Evolutionary conservation across 2,329 filamentous ascomycete genomes (phyloP).

Genomic region (Pseudomassariella vexata): DNA sequence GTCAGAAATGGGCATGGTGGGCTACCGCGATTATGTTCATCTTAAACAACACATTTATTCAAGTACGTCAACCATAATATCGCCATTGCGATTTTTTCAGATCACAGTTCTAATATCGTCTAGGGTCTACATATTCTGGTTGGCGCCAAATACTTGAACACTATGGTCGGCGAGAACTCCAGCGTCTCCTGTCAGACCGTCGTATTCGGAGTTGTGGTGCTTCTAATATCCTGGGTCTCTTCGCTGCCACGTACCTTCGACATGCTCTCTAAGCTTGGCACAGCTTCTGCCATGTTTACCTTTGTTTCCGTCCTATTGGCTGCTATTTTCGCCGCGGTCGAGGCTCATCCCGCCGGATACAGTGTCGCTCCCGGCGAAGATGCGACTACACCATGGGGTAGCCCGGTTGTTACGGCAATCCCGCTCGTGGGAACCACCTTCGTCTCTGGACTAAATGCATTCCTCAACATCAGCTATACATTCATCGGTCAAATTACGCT

Average conservation of each 20-base stretch:
- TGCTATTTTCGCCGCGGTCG: conserved; percentile 73
- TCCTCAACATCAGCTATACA: conserved; percentile 93
- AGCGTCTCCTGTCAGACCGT: conserved; percentile 67
- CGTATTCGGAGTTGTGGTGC: conserved; percentile 68
- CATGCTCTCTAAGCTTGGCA: conserved; percentile 73
- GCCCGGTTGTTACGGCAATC: conserved; percentile 62
- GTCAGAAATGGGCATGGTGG: conserved; percentile 67
- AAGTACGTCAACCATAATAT: conserved; percentile 45
- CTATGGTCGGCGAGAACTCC: conserved; percentile 63
- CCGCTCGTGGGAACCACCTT: conserved; percentile 70
- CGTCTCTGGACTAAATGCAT: conserved; percentile 76
- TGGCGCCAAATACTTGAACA: conserved; percentile 84
- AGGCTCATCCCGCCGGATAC: conserved; percentile 67
- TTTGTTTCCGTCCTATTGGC: conserved; percentile 84
- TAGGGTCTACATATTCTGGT: conserved; percentile 76
- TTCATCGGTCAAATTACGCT: conserved; percentile 95
- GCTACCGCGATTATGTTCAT: conserved; percentile 79
- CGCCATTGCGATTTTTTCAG: too few species aligned
- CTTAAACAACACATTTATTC: conserved; percentile 89
- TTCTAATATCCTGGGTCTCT: conserved; percentile 68
- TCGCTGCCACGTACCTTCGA: conserved; percentile 84
- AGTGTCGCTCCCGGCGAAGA: conserved; percentile 36
- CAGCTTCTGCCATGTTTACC: conserved; percentile 77
- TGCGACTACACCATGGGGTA: conserved; percentile 37
- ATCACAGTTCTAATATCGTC: conserved; percentile 13